Evolutionary conservation across 495 filamentous ascomycete species (phyloP).

Genomic region (Aspergillus heteromorphus): DNA sequence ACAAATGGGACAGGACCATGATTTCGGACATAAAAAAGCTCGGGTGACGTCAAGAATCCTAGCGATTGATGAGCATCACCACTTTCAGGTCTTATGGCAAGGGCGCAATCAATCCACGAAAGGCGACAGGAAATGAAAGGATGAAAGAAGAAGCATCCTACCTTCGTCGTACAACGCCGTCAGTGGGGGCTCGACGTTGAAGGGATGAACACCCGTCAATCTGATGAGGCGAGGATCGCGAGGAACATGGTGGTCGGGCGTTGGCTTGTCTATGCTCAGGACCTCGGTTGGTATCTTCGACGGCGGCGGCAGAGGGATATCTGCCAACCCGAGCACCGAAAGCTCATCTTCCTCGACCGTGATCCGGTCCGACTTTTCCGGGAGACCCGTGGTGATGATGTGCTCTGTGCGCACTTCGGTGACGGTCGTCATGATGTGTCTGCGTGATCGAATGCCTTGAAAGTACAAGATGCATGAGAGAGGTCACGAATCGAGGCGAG

Average conservation of each 20-base stretch:
- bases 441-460: background rate
- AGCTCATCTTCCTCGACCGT: conserved; percentile 28
- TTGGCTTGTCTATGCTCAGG: conserved; percentile 70
- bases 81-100: background rate
- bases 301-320: conserved; percentile 68
- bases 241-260: conserved; percentile 81
- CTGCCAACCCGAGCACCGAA: conserved; percentile 25
- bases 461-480: background rate
- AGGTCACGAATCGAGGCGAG: background rate
- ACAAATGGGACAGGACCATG: conserved; percentile 85
- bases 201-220: conserved; percentile 86
- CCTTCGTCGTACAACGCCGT: conserved; percentile 76
- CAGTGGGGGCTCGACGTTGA: conserved; percentile 88
- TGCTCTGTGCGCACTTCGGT: conserved; percentile 23
- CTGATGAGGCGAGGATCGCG: conserved; percentile 83
- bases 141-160: conserved; percentile 7
- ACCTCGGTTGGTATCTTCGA: conserved; percentile 56
- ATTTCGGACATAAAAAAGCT: conserved; percentile 94
- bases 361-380: conserved; percentile 23
- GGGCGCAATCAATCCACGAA: background rate
- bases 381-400: conserved; percentile 9
- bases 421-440: conserved; percentile 24
- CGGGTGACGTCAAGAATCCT: conserved; percentile 84
- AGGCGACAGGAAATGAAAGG: background rate
- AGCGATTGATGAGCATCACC: background rate